Evolutionary conservation across 164 flowering plant genomes (phyloP), one percentile per base, ranked within the genome.

Genomic region (Brasenia schreberi): DNA sequence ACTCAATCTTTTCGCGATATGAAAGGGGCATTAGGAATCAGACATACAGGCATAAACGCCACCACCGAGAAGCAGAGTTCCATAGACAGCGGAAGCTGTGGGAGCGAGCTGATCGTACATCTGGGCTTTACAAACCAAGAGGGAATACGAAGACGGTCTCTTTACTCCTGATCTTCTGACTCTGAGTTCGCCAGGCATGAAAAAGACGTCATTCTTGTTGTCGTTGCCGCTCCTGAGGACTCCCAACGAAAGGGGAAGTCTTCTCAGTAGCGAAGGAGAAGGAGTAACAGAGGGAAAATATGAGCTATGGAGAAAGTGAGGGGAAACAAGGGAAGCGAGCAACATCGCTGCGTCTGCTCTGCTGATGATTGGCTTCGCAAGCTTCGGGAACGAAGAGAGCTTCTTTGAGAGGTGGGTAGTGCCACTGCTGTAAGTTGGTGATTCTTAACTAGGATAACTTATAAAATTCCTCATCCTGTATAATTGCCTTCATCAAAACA

Each of bases 41-140:
- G n/a, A 10, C 67, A 61, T 70, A 79, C 83, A 82, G 61, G 83
- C 83, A 71, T 78, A 82, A 62, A 80, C 69, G 33, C 83, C 85
- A 33, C 85, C 85, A 23, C 78, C 78, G 19, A 82, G 70, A n/a
- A 82, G 83, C 4, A 82, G 67, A 27, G 72, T 43, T 11, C 83
- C 85, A 56, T 82, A 82, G 9, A 64, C 77, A 0, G 79, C 83
- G n/a, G 83, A 75, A 14, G 82, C 66, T 19, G 75, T 70, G 5
- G 82, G 81, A 14, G 85, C 85, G 19, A 77, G 66, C 63, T 49
- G 56, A 5, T 82, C 83, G 5, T 77, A 61, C 43, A 78, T 68
- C 58, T 74, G 77, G 63, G 79, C 76, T 17, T 65, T 82, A 75
- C 83, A 80, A 69, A 19, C 58, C 43, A 52, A n/a, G 42, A 23